Percentiles rank a stretch among this genome's conserved stretches.
Conservation (phyloP, 306 rosid species). For the Datisca glomerata region DNA sequence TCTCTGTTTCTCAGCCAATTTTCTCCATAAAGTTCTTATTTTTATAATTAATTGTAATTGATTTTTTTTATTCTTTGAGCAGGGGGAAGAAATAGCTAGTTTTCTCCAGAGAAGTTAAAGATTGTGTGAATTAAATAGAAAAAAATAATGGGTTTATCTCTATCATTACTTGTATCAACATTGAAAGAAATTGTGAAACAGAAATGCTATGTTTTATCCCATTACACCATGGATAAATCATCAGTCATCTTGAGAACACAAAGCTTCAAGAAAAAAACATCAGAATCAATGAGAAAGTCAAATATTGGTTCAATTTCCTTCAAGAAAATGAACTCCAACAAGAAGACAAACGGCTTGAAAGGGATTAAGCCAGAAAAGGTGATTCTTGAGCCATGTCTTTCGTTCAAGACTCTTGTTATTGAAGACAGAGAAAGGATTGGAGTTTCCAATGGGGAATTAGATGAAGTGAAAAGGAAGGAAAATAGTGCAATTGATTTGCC, state of each 20-base stretch:
- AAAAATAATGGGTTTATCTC: conserved; percentile 44
- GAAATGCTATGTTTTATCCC: conserved; percentile 17
- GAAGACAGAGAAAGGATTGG: conserved; percentile 13
- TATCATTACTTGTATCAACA: conserved; percentile 35
- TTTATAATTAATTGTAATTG: too few species aligned
- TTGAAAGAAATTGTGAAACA: conserved; percentile 42
- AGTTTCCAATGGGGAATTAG: conserved; percentile 7
- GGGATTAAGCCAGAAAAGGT: conserved; percentile 41
- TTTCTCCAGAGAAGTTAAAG: neutral
- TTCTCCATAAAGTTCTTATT: too few species aligned
- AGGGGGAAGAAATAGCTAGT: too few species aligned
- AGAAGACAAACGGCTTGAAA: conserved; percentile 24
- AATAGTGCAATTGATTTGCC: conserved; percentile 44
- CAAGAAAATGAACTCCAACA: neutral
- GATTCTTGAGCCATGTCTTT: conserved; percentile 29
- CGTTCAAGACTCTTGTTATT: conserved; percentile 29
- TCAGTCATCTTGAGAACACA: conserved; percentile 31
- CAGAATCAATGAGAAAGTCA: conserved; percentile 20
- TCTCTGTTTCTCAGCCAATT: too few species aligned
- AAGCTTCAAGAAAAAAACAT: conserved; percentile 44
- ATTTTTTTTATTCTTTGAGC: neutral
- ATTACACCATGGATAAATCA: conserved; percentile 19
- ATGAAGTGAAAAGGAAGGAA: conserved; percentile 25
- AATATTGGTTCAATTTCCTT: conserved; percentile 27
- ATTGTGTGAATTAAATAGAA: too few species aligned